phyloP scores from a whole-genome alignment of 2,329 filamentous ascomycete species.

The Verticillium dahliae region DNA sequence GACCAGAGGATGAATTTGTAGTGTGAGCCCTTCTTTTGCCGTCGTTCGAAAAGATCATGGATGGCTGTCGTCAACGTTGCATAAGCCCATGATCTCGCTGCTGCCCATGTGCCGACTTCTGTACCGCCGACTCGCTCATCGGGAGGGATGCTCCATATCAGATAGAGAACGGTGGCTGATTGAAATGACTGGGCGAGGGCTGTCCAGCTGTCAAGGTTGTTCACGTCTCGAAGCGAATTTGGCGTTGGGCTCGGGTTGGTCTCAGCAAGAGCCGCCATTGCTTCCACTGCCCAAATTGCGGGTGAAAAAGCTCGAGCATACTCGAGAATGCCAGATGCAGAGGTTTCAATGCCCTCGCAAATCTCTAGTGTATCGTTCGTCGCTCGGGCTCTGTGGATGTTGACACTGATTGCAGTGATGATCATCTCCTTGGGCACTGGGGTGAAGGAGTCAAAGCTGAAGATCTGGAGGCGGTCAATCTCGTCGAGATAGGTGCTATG shows the following conservation, averaged over 20 bases:
- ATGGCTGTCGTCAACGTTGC: not conserved
- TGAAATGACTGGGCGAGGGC: not conserved
- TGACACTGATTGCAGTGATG: not conserved
- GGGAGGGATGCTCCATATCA: not conserved
- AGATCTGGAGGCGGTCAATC: not conserved
- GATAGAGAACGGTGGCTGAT: not conserved
- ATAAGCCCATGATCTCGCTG: not conserved
- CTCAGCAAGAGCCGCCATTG: no score
- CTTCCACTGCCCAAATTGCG: not conserved
- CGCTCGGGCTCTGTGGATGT: not conserved
- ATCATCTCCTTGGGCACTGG: not conserved
- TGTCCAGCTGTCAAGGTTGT: not conserved
- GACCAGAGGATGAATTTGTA: slow-evolving; percentile 1
- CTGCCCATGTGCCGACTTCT: not conserved
- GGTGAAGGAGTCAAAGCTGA: not conserved
- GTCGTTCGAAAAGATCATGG: not conserved
- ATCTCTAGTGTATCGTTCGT: no score
- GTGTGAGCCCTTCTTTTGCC: not conserved
- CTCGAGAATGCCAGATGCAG: not conserved
- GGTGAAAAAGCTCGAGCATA: not conserved
- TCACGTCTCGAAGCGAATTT: not conserved
- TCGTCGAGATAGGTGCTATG: not conserved
- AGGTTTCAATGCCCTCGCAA: not conserved
- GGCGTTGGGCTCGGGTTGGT: no score
- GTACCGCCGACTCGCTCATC: no score